Evolutionary conservation across 176 grass and related monocot genomes (phyloP).

Genomic region (Phoenix dactylifera): DNA sequence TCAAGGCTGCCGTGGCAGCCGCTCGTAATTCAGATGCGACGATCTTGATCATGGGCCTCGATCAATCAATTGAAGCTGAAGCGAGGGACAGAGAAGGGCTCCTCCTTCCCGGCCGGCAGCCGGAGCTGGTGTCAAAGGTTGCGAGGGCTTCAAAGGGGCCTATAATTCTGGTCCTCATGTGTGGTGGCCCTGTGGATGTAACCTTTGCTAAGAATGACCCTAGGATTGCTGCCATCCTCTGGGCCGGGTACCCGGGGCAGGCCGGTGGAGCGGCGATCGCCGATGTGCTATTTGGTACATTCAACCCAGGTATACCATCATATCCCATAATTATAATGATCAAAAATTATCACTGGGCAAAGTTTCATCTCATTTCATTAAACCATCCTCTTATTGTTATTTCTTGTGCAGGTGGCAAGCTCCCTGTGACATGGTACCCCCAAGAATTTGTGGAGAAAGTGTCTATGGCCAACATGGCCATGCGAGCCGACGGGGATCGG

Average conservation of each 20-base stretch:
- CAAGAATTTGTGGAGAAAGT: conserved; percentile 54
- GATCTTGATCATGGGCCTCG: conserved; percentile 46
- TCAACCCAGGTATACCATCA: conserved; percentile 47
- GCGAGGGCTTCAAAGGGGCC: conserved; percentile 48
- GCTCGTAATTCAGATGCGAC: conserved; percentile 35
- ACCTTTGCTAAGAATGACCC: conserved; percentile 51
- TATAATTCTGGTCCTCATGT: conserved; percentile 50
- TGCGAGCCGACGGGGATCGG: conserved; percentile 38
- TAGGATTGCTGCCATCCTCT: conserved; percentile 40
- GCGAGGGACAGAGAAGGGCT: conserved; percentile 29
- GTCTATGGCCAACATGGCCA: conserved; percentile 75
- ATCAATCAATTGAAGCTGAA: conserved; percentile 63
- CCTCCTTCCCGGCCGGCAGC: conserved; percentile 60
- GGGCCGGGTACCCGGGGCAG: conserved; percentile 77
- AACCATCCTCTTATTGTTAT: neutral
- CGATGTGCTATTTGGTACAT: conserved; percentile 55
- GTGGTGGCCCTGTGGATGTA: conserved; percentile 56
- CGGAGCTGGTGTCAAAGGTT: conserved; percentile 61
- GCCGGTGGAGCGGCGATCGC: conserved; percentile 72
- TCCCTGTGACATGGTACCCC: conserved; percentile 87
- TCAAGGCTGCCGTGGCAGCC: conserved; percentile 22
- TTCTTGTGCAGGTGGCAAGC: conserved; percentile 54
- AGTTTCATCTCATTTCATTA: neutral
- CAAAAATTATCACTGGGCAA: no score
- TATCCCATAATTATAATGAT: no score